A percentile compares a stretch with the other conserved stretches of the same genome.
These are phyloP conservation scores for Penicillium goetzii DNA, from an alignment of 495 filamentous ascomycete species.

Conservation along the genomic window DNA sequence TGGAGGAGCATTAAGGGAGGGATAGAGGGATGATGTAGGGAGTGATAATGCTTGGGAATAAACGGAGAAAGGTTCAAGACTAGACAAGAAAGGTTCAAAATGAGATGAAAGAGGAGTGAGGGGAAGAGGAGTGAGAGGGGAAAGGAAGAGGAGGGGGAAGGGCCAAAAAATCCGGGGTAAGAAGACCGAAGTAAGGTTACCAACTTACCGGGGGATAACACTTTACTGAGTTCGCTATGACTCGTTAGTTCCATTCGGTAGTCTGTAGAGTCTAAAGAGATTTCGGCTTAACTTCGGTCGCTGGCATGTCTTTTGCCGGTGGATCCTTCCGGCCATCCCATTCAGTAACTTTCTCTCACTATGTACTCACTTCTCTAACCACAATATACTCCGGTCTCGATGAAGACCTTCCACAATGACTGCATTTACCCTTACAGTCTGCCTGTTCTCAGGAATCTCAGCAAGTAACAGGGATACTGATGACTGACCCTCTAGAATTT, in stretches of 20 bases:
- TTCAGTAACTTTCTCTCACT: neutral
- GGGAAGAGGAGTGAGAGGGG: neutral
- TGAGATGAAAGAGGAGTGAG: neutral
- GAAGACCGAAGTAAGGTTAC: too few species aligned
- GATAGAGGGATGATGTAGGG: neutral
- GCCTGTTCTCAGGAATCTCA: neutral
- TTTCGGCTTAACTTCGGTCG: too few species aligned
- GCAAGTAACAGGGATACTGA: neutral
- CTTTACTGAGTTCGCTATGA: too few species aligned
- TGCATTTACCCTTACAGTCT: neutral
- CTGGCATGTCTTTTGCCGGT: too few species aligned
- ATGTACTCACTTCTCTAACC: neutral
- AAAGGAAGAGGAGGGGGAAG: neutral
- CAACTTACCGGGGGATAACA: too few species aligned
- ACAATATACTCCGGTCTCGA: neutral
- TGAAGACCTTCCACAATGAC: neutral
- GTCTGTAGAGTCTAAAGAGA: too few species aligned
- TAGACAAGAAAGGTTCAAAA: neutral
- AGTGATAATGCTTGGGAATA: neutral
- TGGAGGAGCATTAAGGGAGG: conserved; percentile 3
- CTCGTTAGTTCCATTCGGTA: too few species aligned
- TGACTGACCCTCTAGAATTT: too few species aligned
- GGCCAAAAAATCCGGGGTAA: neutral
- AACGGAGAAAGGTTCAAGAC: neutral
- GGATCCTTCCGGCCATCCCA: too few species aligned